Base-by-base conservation (phyloP, 2,329 filamentous ascomycete species). In the Biscogniauxia mediterranea region DNA sequence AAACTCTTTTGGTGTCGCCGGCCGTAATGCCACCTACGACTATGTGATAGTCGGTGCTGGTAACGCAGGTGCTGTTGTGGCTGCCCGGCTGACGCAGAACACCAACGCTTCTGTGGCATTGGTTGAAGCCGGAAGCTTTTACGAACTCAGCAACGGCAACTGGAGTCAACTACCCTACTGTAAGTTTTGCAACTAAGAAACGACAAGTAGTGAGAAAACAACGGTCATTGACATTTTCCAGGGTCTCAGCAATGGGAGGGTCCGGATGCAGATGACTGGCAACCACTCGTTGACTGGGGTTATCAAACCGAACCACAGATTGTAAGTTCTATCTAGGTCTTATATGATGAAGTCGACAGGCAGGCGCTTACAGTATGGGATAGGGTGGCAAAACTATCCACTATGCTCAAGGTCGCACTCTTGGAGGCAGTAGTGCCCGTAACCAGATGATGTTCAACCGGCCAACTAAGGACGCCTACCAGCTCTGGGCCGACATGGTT, bases 101-200 rank as follows among this genome's bases (percentile, higher is more conserved):
- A 65, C 73, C n/a, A 62, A 68, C n/a, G 69, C 65, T 50, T 66
- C 64, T 3, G 76, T 79, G 15, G 76, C 76, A 21, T 71, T 79
- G 3, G 66, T 79, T 32, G 77, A 79, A 63, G 77, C 76, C 1
- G 77, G 77, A 3, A 61, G 60, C 1, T 75, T 75, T 32, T 70
- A 73, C 54, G 72, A 78, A 61, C 62, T 73, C 32, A 51, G 50
- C 50, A 59, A 57, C 13, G 59, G 68, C 4, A 59, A 70, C 11
- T 9, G 63, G 4, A 65, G 56, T 53, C 51, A 64, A 53, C 54
- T 66, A 7, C 69, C 69, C 1, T 56, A 51, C 20, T 55, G 32
- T 20, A 66, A 13, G 28, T 32, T 71, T 1, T 66, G 63, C 15
- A 6, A 32, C 13, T 65, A 38, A 19, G 7, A 8, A 32, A 8